phyloP scores from a whole-genome alignment of 139 green algal genomes.

The Chlorella sp. region DNA sequence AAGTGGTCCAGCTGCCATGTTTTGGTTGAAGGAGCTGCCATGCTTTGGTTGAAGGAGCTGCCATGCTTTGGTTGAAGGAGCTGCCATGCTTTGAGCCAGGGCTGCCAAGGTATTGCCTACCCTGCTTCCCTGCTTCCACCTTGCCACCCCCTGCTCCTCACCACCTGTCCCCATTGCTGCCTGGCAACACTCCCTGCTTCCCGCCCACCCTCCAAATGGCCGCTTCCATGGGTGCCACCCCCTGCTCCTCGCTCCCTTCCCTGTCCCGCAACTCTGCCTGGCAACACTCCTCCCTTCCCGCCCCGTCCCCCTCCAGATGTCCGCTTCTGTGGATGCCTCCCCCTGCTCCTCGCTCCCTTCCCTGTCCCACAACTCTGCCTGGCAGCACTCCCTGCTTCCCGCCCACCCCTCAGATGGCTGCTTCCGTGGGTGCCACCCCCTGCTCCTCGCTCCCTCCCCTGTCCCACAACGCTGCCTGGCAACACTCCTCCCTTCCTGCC shows the following conservation, averaged over 20 bases:
- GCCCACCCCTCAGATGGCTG: too few species aligned
- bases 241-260: neutral
- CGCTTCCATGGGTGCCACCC: too few species aligned
- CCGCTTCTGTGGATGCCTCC: constrained; percentile 38
- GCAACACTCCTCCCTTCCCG: neutral
- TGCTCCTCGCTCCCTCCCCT: neutral
- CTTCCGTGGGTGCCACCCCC: too few species aligned
- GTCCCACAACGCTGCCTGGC: neutral
- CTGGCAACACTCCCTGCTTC: neutral
- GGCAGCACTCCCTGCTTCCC: neutral
- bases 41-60: too few species aligned
- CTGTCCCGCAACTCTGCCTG: neutral
- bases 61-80: neutral
- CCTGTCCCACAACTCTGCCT: neutral
- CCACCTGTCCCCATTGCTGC: neutral
- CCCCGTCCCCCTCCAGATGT: constrained; percentile 31
- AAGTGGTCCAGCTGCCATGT: too few species aligned
- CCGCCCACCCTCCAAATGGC: neutral
- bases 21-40: too few species aligned
- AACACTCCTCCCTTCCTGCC: neutral
- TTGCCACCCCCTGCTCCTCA: too few species aligned
- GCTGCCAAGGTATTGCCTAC: too few species aligned
- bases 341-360: neutral
- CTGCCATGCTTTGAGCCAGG: too few species aligned
- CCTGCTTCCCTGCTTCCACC: too few species aligned